Base-by-base conservation (phyloP, 352 stramenopile species). In the Blastocystis hominis region DNA sequence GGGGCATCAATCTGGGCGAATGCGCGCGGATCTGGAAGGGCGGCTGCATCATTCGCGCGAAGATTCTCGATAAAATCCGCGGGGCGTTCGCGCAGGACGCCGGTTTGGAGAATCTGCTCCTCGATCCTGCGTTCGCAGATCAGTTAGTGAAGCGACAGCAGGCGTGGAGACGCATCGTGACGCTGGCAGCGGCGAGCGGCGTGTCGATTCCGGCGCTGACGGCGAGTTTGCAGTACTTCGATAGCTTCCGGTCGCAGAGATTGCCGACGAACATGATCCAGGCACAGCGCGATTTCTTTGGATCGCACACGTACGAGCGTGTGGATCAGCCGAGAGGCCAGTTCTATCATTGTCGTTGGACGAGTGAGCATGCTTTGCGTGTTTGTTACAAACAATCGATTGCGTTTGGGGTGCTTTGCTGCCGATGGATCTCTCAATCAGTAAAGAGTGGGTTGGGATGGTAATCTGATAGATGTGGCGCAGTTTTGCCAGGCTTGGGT, bases 221-320 rank as follows among this genome's bases (percentile, higher is more conserved):
- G 86, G 93, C 92, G 38, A 97, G 94, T 78, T 92, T 99, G 46
- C 95, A 93, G 86, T 99, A 99, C 93, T 98, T 97, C 90, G 97
- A 99, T 93, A 93, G 93, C 89, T 99, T 98, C 93, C 94, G 97
- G 89, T 93, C 95, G 78, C 93, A 94, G 78, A 91, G 91, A 46
- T 92, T 98, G 64, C 95, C 96, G 10, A 95, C 95, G 69, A 98
- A 98, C 91, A 91, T 99, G 56, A 97, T 96, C 42, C 96, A 99
- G 91, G 96, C 95, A n/a, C 97, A 99, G 92, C 93, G 97, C 77
- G 97, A 99, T 91, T 99, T 98, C 91, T 99, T 99, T 90, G 97
- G 97, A 55, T 95, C 95, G 81, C 97, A 99, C 92, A 98, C 96
- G 36, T 99, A 97, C 91, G 93, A 98, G 90, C 94, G 95, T 89